Evolutionary conservation across 441 rosid species (phyloP), one percentile per base, ranked within the genome.

Genomic region (Isatis lusitanica): DNA sequence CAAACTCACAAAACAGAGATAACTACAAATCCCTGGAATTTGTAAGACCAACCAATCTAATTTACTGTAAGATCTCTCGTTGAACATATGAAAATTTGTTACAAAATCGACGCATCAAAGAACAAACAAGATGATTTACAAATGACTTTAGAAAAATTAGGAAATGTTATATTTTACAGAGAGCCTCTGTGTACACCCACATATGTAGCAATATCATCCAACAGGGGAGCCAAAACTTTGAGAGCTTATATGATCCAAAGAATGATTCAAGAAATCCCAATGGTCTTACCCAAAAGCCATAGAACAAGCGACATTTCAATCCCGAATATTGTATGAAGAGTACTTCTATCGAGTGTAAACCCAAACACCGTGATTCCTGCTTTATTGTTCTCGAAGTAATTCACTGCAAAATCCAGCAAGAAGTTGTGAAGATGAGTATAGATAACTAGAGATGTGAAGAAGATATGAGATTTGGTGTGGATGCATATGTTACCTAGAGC

Each of bases 281-380:
- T 24, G n/a, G 98, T 93, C 82, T 93, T 93, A 39, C 97, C 96
- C 11, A 93, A 87, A 78, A 91, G 62, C 98, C 98, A 91, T 2
- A 93, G 82, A 73, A 93, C 93, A 51, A 93, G 91, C 35, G 98
- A 88, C 58, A 93, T 65, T 79, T 93, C 88, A 9, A 93, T 81
- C 0, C 91, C 92, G 6, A 93, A 90, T 62, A 91, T 88, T 51
- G 93, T 86, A 75, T 88, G 97, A 3, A 91, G 82, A 6, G 97
- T 85, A 70, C 81, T 81, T 78, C 97, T 76, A 58, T 93, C 96
- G 0, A 91, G 80, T 7, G 85, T 84, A 79, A 87, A 88, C 21
- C 97, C 98, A 35, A 80, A 93, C 62, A 93, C 79, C 0, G 98
- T 90, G 69, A 93, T 90, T 74, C 97, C 98, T 13, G 96, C 93